Evolutionary conservation across 2,329 filamentous ascomycete species (phyloP).

Genomic region (Pseudovirgaria hyperparasitica): DNA sequence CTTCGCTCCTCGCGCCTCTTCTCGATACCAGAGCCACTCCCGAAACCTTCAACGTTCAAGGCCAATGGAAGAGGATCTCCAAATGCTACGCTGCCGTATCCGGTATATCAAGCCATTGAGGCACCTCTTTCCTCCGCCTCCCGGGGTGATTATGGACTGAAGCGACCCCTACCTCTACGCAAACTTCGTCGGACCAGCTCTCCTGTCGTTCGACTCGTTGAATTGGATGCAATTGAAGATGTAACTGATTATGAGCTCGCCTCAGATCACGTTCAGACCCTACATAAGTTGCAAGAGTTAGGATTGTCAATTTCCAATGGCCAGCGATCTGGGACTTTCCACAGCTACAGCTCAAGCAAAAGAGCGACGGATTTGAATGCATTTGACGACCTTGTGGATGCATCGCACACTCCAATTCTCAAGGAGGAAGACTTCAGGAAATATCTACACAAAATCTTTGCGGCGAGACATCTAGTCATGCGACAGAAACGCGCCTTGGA

Average conservation of each 20-base stretch:
- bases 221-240: constrained; percentile 74
- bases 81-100: constrained; percentile 62
- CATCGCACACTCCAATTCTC: constrained; percentile 16
- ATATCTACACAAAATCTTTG: constrained; percentile 14
- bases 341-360: constrained; percentile 8
- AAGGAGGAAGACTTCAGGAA: constrained; percentile 16
- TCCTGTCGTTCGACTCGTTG: constrained; percentile 63
- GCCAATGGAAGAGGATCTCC: constrained; percentile 45
- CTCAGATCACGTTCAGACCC: constrained; percentile 65
- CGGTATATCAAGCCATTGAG: constrained; percentile 72
- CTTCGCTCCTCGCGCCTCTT: constrained; percentile 84
- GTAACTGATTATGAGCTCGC: constrained; percentile 82
- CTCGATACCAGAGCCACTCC: constrained; percentile 66
- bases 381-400: constrained; percentile 20
- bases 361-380: constrained; percentile 10
- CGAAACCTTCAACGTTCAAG: constrained; percentile 38
- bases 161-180: constrained; percentile 67
- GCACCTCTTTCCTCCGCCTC: constrained; percentile 60
- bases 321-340: constrained; percentile 9
- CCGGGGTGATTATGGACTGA: constrained; percentile 86
- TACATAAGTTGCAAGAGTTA: constrained; percentile 79
- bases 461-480: too few species aligned
- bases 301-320: constrained; percentile 51
- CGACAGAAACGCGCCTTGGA: too few species aligned
- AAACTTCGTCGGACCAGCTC: constrained; percentile 51